Evolutionary conservation across 495 filamentous ascomycete species (phyloP), one percentile per base, ranked within the genome.

Genomic region (Neurospora sp.): DNA sequence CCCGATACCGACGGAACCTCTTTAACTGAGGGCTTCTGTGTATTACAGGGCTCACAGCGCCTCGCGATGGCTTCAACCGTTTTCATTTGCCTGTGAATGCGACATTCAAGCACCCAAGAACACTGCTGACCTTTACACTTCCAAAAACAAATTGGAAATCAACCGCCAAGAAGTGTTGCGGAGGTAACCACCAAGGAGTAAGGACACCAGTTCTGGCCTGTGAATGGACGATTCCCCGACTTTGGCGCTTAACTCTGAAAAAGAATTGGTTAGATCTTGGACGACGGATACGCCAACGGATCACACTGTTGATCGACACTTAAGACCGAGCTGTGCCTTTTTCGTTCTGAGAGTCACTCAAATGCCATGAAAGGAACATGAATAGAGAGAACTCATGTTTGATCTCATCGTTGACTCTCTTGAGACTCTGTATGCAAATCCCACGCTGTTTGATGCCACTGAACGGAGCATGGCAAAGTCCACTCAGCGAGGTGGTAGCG

Each of bases 201-300:
- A 22, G 45, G 10, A 9, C 35, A 37, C n/a, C 20, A 18, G 1
- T 65, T 65, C 27, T 65, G 14, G 12, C 12, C 27, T 65, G 12
- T 35, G 53, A 65, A 35, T 65, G 53, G 53, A 9, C 53, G 22
- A 3, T 35, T 18, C 27, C 53, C 48, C 53, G 7, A 65, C 27
- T 35, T 14, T 65, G 75, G 75, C 75, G 75, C 74, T 75, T 75
- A 77, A 65, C 71, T 70, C 12, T 61, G 74, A 48, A 44, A 69
- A 70, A 71, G 69, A 74, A 72, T 77, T 77, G 75, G 75, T 22
- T 68, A 73, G 71, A 20, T 38, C 61, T 38, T 38, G 59, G 18
- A 38, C n/a, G 44, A 70, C 61, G 70, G 73, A 22, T 42, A 45
- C 53, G 53, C 53, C 53, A 65, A 65, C 12, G 53, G 27, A 71